Conservation (phyloP, 2,329 filamentous ascomycete species). For the Sclerotinia subarctica region DNA sequence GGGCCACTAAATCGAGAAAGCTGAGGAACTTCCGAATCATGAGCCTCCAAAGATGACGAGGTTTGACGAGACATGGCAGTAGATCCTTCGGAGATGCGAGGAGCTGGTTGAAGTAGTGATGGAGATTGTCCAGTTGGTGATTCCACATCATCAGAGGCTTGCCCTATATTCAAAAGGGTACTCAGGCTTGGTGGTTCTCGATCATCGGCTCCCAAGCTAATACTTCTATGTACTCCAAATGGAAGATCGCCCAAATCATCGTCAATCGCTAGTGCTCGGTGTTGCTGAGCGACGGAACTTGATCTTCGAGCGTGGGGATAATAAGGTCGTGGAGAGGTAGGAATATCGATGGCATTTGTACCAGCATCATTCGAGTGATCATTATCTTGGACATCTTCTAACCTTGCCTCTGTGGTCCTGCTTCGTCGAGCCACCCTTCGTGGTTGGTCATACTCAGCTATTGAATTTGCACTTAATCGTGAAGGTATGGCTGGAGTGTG, state of each 20-base stretch:
- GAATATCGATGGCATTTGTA: constrained; percentile 69
- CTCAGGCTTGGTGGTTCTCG: constrained; percentile 64
- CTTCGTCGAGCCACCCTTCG: constrained; percentile 29
- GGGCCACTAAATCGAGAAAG: constrained; percentile 30
- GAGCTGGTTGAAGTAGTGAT: constrained; percentile 36
- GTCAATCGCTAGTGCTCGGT: constrained; percentile 52
- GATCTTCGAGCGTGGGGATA: constrained; percentile 57
- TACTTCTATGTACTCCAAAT: constrained; percentile 60
- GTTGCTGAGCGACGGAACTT: constrained; percentile 66
- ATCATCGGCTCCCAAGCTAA: constrained; percentile 64
- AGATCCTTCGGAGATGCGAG: constrained; percentile 35
- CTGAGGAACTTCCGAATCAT: constrained; percentile 32
- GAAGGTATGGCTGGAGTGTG: constrained; percentile 94
- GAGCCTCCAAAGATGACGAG: constrained; percentile 34
- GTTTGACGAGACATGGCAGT: constrained; percentile 32
- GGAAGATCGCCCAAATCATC: constrained; percentile 59
- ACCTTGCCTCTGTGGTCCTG: constrained; percentile 27
- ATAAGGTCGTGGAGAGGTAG: constrained; percentile 61
- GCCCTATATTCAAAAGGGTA: constrained; percentile 51
- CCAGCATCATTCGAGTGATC: constrained; percentile 47
- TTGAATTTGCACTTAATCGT: constrained; percentile 86
- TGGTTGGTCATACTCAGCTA: constrained; percentile 60
- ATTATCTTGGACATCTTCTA: constrained; percentile 33
- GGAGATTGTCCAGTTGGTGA: constrained; percentile 34
- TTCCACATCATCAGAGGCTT: constrained; percentile 42